phyloP scores from a whole-genome alignment of 2,329 filamentous ascomycete species.

The Exophiala phaeomuriformis region DNA sequence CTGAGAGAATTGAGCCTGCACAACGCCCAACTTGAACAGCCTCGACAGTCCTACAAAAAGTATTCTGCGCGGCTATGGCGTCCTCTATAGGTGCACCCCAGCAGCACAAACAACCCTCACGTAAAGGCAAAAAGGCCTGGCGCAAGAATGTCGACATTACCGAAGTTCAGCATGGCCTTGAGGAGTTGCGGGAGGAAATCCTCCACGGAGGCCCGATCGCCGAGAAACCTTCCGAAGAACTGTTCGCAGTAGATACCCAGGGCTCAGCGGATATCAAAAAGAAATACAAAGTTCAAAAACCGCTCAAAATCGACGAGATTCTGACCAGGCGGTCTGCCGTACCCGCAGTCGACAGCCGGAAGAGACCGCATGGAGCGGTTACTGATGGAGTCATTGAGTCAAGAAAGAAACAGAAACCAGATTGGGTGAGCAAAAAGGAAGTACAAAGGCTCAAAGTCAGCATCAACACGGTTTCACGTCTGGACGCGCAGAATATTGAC shows the following conservation, averaged over 20 bases:
- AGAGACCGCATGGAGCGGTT: constrained; percentile 63
- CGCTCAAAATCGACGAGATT: constrained; percentile 85
- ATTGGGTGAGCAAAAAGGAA: constrained; percentile 80
- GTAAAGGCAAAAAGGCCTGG: constrained; percentile 99
- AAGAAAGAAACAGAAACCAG: constrained; percentile 66
- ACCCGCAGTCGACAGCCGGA: constrained; percentile 68
- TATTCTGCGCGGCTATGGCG: background rate
- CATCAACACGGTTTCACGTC: constrained; percentile 30
- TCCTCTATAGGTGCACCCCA: constrained; percentile 11
- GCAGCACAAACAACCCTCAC: constrained; percentile 59
- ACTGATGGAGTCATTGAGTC: constrained; percentile 64
- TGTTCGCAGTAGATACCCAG: constrained; percentile 74
- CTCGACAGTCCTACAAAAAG: background rate
- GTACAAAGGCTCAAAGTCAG: constrained; percentile 60
- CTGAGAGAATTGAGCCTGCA: no score
- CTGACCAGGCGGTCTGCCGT: constrained; percentile 76
- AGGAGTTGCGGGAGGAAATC: constrained; percentile 78
- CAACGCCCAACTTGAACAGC: background rate
- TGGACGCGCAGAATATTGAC: constrained; percentile 34
- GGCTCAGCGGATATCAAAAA: constrained; percentile 63
- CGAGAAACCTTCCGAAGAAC: constrained; percentile 72
- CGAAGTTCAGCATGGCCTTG: constrained; percentile 73
- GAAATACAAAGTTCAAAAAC: constrained; percentile 62
- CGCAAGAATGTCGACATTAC: constrained; percentile 94
- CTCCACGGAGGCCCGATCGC: constrained; percentile 81